Percentiles rank a stretch among this genome's conserved stretches.
These are phyloP conservation scores for Porcisia deanei DNA, from an alignment of 208 protist genomes.

Conservation along the genomic window DNA sequence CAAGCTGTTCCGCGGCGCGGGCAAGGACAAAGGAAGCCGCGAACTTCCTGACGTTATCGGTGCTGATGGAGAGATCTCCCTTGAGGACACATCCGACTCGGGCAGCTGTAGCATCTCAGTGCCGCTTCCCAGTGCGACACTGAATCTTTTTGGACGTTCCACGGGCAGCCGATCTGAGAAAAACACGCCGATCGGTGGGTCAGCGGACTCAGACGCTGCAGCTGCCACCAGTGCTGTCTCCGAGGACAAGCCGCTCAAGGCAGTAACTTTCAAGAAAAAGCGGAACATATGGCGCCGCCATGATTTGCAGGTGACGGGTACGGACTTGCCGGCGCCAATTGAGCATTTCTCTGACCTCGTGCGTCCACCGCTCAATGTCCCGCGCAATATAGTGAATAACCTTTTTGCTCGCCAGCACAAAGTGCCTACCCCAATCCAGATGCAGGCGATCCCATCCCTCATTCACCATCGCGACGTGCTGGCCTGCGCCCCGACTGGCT, in stretches of 20 bases:
- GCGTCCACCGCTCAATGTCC: conserved; percentile 75
- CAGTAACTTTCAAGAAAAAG: conserved; percentile 78
- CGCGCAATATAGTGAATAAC: conserved; percentile 81
- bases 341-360: conserved; percentile 86
- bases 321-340: conserved; percentile 80
- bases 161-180: neutral
- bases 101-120: conserved; percentile 38
- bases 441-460: conserved; percentile 95
- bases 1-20: conserved; percentile 50
- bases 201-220: conserved; percentile 4
- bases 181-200: neutral
- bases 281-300: conserved; percentile 84
- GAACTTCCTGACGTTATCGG: conserved; percentile 14
- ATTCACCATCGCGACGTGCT: conserved; percentile 90
- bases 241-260: conserved; percentile 55
- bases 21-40: conserved; percentile 24
- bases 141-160: conserved; percentile 56
- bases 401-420: conserved; percentile 83
- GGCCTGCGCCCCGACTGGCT: conserved; percentile 90
- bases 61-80: conserved; percentile 5
- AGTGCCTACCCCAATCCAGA: conserved; percentile 96
- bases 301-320: conserved; percentile 74
- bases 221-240: neutral
- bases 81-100: conserved; percentile 12
- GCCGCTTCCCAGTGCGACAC: conserved; percentile 44